Base-by-base conservation (phyloP, 1,139 yeast species). In the Saccharomyces pastorianus region DNA sequence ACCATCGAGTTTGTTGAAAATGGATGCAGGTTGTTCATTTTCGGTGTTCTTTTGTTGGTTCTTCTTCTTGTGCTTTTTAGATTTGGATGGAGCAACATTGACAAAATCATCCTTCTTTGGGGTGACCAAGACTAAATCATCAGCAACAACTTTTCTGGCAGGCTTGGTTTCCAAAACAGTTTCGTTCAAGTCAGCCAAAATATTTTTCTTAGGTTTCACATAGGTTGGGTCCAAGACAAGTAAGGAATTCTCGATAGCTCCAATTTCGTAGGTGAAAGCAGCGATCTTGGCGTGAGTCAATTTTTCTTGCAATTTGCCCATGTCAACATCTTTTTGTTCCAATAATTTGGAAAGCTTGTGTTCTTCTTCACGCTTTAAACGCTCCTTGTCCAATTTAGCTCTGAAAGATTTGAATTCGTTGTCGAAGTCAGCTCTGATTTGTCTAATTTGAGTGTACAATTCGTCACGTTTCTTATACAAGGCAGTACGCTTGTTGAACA, bases 211-310 rank as follows among this genome's bases (percentile, higher is more conserved):
- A 59, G 88, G 85, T 73, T 81, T 85, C 61, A 80, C 86, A 71
- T 83, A 85, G 49, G 84, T 71, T 61, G 96, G 95, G 69, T 89
- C 96, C 65, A 91, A 88, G 73, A 82, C 81, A 47, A 74, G 67
- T 70, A 90, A 78, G 67, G 89, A 77, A 59, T 78, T 76, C 72
- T 88, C 89, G 67, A 93, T 88, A 58, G 85, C 76, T 63, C 77
- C 78, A 64, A 88, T 83, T 73, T 89, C 93, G 50, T 74, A 74
- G 58, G 85, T 82, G 75, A 87, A 91, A 44, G 97, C 98, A 48
- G 98, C 96, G 64, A 78, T 76, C 38, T 91, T 86, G 54, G 90
- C 90, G 58, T 79, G 81, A 55, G 79, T 76, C 71, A 84, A 77
- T 65, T 80, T 79, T 60, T 77, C 76, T 66, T 87, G 89, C 61